A percentile compares a stretch with the other conserved stretches of the same genome.
Conservation (phyloP, 1,139 yeast genomes). For the Yamadazyma dushanensis region DNA sequence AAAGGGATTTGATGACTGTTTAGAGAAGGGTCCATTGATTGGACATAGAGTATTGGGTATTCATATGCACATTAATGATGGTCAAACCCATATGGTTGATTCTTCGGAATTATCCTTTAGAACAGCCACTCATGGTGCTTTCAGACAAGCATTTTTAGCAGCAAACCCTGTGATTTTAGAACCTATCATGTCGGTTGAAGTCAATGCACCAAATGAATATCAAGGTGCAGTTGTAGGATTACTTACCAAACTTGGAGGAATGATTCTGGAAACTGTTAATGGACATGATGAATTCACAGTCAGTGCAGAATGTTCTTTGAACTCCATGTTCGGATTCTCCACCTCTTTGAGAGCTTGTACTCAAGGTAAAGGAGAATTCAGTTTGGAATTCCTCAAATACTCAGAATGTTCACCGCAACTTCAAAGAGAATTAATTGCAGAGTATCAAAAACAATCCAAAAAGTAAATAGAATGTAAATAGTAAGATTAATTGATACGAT, state of each 20-base stretch:
- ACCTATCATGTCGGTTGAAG: slow-evolving; percentile 92
- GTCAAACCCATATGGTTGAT: slow-evolving; percentile 96
- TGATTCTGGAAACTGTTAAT: slow-evolving; percentile 91
- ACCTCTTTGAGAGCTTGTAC: slow-evolving; percentile 94
- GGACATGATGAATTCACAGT: slow-evolving; percentile 94
- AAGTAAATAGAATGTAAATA: slow-evolving; percentile 18
- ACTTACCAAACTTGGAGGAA: slow-evolving; percentile 87
- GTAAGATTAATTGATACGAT: slow-evolving; percentile 9
- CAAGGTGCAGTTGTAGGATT: slow-evolving; percentile 92
- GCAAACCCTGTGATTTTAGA: slow-evolving; percentile 89
- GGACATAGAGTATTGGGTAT: slow-evolving; percentile 95
- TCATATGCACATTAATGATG: slow-evolving; percentile 91
- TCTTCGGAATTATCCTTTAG: slow-evolving; percentile 94
- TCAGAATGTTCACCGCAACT: slow-evolving; percentile 89
- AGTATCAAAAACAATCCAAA: slow-evolving; percentile 51
- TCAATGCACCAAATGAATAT: slow-evolving; percentile 94
- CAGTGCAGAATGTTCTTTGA: slow-evolving; percentile 91
- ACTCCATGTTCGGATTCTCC: slow-evolving; percentile 95
- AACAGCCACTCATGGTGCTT: slow-evolving; percentile 90
- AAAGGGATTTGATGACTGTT: slow-evolving; percentile 92
- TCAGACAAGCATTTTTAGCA: slow-evolving; percentile 82
- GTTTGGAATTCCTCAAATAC: slow-evolving; percentile 90
- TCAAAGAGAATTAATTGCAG: slow-evolving; percentile 87
- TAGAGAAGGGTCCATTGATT: slow-evolving; percentile 94
- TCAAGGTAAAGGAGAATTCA: slow-evolving; percentile 98